Evolutionary conservation across 73 alveolate genomes (phyloP).

Genomic region (Tetrahymena thermophila): DNA sequence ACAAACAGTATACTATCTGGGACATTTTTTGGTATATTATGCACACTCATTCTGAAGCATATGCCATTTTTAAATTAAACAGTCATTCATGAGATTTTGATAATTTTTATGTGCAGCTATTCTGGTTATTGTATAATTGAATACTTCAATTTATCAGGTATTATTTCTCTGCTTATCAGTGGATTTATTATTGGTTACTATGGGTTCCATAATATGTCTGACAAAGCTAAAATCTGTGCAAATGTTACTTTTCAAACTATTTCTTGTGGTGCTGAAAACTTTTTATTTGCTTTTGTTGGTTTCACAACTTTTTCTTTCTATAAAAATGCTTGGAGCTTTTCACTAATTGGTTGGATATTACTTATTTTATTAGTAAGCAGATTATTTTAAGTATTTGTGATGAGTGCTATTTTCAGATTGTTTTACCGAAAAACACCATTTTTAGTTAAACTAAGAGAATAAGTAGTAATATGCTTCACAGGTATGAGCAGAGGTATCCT

Average conservation of each 20-base stretch:
- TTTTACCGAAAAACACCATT: background rate
- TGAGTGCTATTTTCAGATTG: background rate
- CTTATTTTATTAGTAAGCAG: background rate
- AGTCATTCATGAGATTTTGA: slow-evolving; percentile 62
- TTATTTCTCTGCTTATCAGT: slow-evolving; percentile 61
- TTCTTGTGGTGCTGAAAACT: slow-evolving; percentile 77
- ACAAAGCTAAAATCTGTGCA: slow-evolving; percentile 73
- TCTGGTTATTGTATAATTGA: slow-evolving; percentile 64
- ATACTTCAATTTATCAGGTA: slow-evolving; percentile 60
- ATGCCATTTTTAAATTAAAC: slow-evolving; percentile 54
- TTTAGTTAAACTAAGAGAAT: background rate
- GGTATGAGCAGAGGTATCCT: background rate
- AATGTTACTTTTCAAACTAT: slow-evolving; percentile 58
- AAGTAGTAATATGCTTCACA: background rate
- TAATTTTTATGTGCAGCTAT: slow-evolving; percentile 72
- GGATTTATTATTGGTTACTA: slow-evolving; percentile 77
- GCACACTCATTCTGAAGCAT: slow-evolving; percentile 53
- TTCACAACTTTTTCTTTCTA: slow-evolving; percentile 58
- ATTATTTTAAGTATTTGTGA: background rate
- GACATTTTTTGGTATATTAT: slow-evolving; percentile 51
- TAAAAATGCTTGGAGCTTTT: background rate
- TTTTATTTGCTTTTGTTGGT: slow-evolving; percentile 79
- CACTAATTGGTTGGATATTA: background rate
- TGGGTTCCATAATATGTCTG: slow-evolving; percentile 71
- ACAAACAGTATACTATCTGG: slow-evolving; percentile 42